Conservation (phyloP, 352 stramenopile species). For the Phytophthora niederhauseri region DNA sequence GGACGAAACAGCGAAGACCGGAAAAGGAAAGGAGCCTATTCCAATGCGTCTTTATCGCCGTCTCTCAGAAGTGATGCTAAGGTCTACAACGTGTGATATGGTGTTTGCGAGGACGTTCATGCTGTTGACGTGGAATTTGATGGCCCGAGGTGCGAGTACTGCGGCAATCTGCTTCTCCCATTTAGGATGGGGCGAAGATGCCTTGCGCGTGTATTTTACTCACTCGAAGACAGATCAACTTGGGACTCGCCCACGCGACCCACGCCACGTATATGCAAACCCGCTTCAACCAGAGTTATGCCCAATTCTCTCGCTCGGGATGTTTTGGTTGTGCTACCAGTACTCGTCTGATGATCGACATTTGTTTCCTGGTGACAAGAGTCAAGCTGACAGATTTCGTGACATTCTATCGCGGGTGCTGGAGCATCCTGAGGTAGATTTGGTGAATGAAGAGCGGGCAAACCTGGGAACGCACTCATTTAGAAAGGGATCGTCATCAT, state of each 20-base stretch:
- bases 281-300: conserved; percentile 33
- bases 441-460: too few relatives aligned
- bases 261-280: conserved; percentile 41
- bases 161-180: conserved; percentile 24
- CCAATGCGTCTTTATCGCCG: conserved; percentile 16
- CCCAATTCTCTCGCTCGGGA: conserved; percentile 33
- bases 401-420: not conserved
- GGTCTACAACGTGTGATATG: conserved; percentile 5
- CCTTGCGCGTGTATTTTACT: conserved; percentile 40
- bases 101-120: conserved; percentile 33
- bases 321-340: not conserved
- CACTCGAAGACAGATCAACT: conserved; percentile 46
- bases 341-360: not conserved
- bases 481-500: too few relatives aligned
- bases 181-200: conserved; percentile 37
- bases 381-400: not conserved
- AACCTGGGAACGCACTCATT: too few relatives aligned
- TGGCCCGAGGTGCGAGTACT: conserved; percentile 25
- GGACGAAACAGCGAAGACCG: not conserved
- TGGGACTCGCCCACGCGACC: conserved; percentile 22
- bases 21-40: conserved; percentile 23
- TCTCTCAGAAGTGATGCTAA: conserved; percentile 15
- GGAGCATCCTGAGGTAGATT: too few relatives aligned
- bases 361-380: not conserved
- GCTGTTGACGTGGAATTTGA: conserved; percentile 31